phyloP scores from a whole-genome alignment of 164 flowering plant species.

The grape (Vitis vinifera) region DNA sequence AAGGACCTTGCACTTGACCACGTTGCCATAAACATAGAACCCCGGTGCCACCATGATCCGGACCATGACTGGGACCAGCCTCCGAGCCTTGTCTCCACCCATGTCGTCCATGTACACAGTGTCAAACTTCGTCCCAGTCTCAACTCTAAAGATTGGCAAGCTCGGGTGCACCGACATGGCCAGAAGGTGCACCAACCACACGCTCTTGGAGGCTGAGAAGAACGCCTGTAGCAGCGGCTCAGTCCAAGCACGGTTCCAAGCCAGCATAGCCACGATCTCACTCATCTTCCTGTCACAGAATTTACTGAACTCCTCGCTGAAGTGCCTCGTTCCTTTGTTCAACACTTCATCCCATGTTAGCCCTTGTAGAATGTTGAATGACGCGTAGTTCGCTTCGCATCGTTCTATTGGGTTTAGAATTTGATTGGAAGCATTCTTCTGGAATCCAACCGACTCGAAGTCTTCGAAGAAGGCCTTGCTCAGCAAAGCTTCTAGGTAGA shows the following conservation, averaged over 20 bases:
- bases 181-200: constrained; percentile 87
- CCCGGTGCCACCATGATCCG: constrained; percentile 94
- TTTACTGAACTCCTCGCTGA: constrained; percentile 79
- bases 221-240: constrained; percentile 83
- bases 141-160: constrained; percentile 72
- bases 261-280: constrained; percentile 73
- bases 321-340: constrained; percentile 79
- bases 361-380: constrained; percentile 41
- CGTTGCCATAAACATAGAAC: constrained; percentile 68
- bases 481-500: constrained; percentile 68
- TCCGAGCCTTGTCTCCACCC: constrained; percentile 61
- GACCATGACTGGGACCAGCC: constrained; percentile 51
- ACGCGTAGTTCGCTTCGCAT: constrained; percentile 54
- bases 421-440: constrained; percentile 36
- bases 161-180: constrained; percentile 83
- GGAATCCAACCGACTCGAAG: constrained; percentile 71
- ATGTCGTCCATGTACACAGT: constrained; percentile 86
- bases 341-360: constrained; percentile 89
- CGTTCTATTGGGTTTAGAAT: constrained; percentile 66
- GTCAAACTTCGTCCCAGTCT: constrained; percentile 55
- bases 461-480: constrained; percentile 78
- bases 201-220: constrained; percentile 78
- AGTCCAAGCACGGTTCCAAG: constrained; percentile 92
- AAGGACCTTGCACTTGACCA: constrained; percentile 89
- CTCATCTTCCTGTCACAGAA: constrained; percentile 95